Percentiles rank a stretch among this genome's conserved stretches.
Evolutionary conservation across 2,329 filamentous ascomycete species (phyloP).

Genomic region (Teratosphaeria nubilosa): DNA sequence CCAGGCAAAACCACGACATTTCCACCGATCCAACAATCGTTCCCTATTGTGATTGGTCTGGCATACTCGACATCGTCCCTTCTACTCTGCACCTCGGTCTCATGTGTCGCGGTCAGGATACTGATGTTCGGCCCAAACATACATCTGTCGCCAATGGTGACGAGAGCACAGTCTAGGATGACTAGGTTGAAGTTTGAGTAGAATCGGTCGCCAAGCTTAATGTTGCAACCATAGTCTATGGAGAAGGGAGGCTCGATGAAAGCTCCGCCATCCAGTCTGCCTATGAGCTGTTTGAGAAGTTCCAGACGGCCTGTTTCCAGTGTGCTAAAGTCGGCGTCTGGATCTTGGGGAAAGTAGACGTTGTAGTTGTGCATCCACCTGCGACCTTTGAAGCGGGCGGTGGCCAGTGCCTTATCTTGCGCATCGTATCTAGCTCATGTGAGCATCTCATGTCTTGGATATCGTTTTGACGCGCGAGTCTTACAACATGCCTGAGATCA

Average conservation of each 20-base stretch:
- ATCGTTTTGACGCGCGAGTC: neutral
- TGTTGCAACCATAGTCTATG: conserved; percentile 69
- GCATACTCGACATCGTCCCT: conserved; percentile 65
- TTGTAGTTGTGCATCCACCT: neutral
- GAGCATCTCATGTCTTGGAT: neutral
- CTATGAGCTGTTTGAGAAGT: neutral
- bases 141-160: conserved; percentile 66
- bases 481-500: neutral
- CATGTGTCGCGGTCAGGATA: conserved; percentile 67
- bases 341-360: neutral
- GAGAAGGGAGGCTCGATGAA: conserved; percentile 61
- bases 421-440: neutral
- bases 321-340: neutral
- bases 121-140: conserved; percentile 69
- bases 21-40: conserved; percentile 73
- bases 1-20: conserved; percentile 63
- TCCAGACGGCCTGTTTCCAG: neutral
- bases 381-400: neutral
- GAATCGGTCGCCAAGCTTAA: conserved; percentile 59
- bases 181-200: conserved; percentile 68
- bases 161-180: conserved; percentile 65
- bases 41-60: conserved; percentile 61
- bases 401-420: neutral
- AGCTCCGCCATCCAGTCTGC: conserved; percentile 48
- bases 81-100: conserved; percentile 64